Evolutionary conservation across 371 early-diverging fungal species (phyloP).

Genomic region (Mortierella sp.): DNA sequence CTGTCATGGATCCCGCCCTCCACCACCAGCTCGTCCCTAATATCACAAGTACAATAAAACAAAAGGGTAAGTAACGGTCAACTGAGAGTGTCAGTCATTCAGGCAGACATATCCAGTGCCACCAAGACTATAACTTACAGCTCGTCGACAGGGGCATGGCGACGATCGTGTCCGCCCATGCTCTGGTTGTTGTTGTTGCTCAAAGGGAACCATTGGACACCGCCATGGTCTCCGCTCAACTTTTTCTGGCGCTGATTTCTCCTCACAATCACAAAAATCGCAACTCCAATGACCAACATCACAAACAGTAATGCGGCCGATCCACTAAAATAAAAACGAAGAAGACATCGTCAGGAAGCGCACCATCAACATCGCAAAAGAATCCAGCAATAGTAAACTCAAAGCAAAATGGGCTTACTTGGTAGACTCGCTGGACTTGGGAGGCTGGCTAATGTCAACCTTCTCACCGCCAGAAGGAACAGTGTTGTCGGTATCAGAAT

Average conservation of each 20-base stretch:
- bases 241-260: conserved; percentile 29
- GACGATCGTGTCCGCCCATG: background rate
- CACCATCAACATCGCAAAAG: background rate
- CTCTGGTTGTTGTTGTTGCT: conserved; percentile 5
- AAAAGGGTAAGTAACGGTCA: background rate
- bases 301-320: conserved; percentile 30
- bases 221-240: conserved; percentile 16
- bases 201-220: conserved; percentile 49
- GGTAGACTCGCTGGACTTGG: background rate
- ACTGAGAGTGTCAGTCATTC: background rate
- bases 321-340: conserved; percentile 18
- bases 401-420: conserved; percentile 16
- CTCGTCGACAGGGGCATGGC: conserved; percentile 20
- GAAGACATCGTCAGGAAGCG: background rate
- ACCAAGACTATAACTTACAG: conserved; percentile 15
- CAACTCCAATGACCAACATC: conserved; percentile 23
- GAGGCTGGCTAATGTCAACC: conserved; percentile 33
- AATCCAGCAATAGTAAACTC: background rate
- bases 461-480: conserved; percentile 37
- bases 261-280: conserved; percentile 24
- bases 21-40: conserved; percentile 48
- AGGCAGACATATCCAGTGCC: background rate
- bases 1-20: conserved; percentile 44
- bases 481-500: conserved; percentile 2
- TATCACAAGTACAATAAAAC: background rate